Conservation (phyloP, 306 rosid species). For the Elaeagnus macrophylla region DNA sequence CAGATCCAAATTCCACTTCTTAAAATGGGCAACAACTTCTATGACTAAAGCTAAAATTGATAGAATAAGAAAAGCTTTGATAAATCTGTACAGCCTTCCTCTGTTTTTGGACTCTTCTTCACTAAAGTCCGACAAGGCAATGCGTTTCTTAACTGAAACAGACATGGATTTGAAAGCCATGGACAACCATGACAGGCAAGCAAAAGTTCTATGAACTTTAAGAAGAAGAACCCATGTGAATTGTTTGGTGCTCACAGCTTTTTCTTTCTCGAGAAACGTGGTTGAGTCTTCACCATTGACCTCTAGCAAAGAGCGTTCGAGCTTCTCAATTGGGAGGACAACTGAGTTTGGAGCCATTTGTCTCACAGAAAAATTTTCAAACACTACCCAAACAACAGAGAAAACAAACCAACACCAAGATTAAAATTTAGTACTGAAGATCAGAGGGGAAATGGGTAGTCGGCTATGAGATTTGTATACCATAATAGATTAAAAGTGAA, state of each 20-base stretch:
- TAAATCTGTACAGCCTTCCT: conserved; percentile 63
- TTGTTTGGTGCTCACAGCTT: conserved; percentile 60
- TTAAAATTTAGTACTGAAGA: conserved; percentile 4
- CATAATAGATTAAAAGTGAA: conserved; percentile 7
- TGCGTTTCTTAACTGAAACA: conserved; percentile 54
- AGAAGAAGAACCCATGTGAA: conserved; percentile 88
- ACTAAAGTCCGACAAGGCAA: conserved; percentile 44
- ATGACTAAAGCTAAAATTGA: conserved; percentile 52
- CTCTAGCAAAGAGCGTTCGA: conserved; percentile 33
- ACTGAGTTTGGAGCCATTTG: conserved; percentile 68
- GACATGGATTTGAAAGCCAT: conserved; percentile 27
- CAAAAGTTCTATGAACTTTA: conserved; percentile 53
- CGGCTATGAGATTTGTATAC: conserved; percentile 14
- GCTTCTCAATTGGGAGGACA: conserved; percentile 47
- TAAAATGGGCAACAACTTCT: conserved; percentile 75
- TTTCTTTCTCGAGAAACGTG: conserved; percentile 51
- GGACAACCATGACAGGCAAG: conserved; percentile 66
- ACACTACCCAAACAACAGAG: neutral
- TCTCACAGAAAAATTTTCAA: conserved; percentile 5
- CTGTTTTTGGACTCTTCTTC: conserved; percentile 52
- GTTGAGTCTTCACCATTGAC: conserved; percentile 45
- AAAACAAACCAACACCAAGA: conserved; percentile 1
- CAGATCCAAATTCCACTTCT: conserved; percentile 67
- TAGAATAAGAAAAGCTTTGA: conserved; percentile 51
- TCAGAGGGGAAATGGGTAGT: neutral